A percentile compares a stretch with the other conserved stretches of the same genome.
Conservation (phyloP, 2,329 filamentous ascomycete genomes). For the Dryadomyces quercus-mongolicae region DNA sequence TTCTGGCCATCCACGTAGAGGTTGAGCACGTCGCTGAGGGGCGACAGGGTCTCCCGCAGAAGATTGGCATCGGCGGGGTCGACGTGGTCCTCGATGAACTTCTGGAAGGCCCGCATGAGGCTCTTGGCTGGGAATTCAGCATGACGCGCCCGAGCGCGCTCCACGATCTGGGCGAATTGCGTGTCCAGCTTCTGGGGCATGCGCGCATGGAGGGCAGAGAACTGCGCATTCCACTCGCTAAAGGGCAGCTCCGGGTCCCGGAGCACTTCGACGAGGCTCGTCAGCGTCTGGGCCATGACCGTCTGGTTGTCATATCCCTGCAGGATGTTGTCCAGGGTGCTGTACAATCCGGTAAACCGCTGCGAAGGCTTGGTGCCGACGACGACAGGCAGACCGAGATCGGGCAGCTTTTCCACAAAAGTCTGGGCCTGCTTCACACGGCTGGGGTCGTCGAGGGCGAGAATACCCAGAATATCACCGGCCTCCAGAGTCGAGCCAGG, state of each 20-base stretch:
- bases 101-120: slow-evolving; percentile 68
- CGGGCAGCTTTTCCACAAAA: slow-evolving; percentile 82
- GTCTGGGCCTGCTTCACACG: slow-evolving; percentile 94
- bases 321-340: slow-evolving; percentile 76
- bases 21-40: slow-evolving; percentile 65
- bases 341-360: slow-evolving; percentile 65
- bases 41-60: slow-evolving; percentile 60
- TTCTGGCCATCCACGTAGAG: slow-evolving; percentile 82
- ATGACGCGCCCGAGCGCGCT: slow-evolving; percentile 65
- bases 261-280: slow-evolving; percentile 81
- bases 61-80: slow-evolving; percentile 59
- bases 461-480: slow-evolving; percentile 95
- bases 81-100: slow-evolving; percentile 83
- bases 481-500: slow-evolving; percentile 95
- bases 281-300: slow-evolving; percentile 79
- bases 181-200: slow-evolving; percentile 91
- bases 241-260: slow-evolving; percentile 85
- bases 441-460: slow-evolving; percentile 87
- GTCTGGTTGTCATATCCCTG: slow-evolving; percentile 94
- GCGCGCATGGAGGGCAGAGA: slow-evolving; percentile 89
- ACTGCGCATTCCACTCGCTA: slow-evolving; percentile 91
- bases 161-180: slow-evolving; percentile 72
- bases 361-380: slow-evolving; percentile 87
- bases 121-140: slow-evolving; percentile 87
- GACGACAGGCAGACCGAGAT: slow-evolving; percentile 74